Evolutionary conservation across 225 moss, liverwort and hornwort species (phyloP).

Genomic region (Climacium dendroides): DNA sequence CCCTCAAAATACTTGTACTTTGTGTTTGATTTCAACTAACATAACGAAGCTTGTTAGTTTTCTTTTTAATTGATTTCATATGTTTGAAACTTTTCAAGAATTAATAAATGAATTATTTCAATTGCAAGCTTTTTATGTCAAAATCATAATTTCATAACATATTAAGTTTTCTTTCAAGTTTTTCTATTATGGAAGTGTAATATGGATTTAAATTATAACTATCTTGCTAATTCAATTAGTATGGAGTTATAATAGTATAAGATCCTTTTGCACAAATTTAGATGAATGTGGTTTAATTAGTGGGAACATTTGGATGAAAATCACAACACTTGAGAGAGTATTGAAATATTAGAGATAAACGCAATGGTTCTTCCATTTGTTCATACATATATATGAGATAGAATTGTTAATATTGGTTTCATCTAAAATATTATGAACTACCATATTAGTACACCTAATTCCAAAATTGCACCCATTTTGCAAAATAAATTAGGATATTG

Average conservation of each 20-base stretch:
- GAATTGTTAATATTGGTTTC: no score
- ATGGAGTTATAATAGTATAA: not conserved
- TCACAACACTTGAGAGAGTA: no score
- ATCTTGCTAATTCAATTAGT: not conserved
- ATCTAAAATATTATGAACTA: no score
- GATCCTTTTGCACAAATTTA: not conserved
- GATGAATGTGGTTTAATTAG: not conserved
- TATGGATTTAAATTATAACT: not conserved
- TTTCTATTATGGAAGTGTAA: not conserved
- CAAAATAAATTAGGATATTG: no score
- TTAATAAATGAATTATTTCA: not conserved
- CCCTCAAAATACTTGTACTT: not conserved
- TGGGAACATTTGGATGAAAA: not conserved
- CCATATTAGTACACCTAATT: no score
- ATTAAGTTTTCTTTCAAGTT: no score
- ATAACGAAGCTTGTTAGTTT: not conserved
- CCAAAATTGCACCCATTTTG: no score
- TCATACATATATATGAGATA: no score
- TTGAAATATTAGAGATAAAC: no score
- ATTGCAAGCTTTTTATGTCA: not conserved
- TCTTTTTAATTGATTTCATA: fast-evolving
- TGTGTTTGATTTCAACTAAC: not conserved
- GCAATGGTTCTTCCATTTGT: no score
- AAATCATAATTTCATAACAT: not conserved
- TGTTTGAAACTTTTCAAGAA: not conserved